These are phyloP conservation scores for Phallus indusiatus DNA, from an alignment of 768 basidiomycete species.

Conservation along the genomic window DNA sequence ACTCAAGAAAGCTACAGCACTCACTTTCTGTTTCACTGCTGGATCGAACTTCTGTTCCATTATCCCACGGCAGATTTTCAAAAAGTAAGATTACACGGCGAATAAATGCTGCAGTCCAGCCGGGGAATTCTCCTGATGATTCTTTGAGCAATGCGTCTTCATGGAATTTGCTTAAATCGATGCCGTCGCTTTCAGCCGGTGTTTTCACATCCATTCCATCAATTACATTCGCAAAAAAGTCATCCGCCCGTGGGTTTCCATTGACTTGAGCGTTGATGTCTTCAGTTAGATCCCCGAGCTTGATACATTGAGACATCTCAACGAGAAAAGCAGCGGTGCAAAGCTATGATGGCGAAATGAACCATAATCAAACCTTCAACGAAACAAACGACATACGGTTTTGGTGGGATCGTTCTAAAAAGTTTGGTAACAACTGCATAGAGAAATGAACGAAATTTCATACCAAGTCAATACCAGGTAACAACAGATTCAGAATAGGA, in stretches of 20 bases:
- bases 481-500: conserved; percentile 67
- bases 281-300: conserved; percentile 53
- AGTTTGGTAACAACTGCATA: neutral
- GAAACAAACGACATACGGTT: conserved; percentile 39
- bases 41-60: conserved; percentile 44
- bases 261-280: conserved; percentile 2
- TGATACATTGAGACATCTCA: conserved; percentile 66
- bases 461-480: conserved; percentile 83
- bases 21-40: conserved; percentile 59
- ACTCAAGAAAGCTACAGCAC: neutral
- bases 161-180: conserved; percentile 42
- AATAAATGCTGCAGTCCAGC: conserved; percentile 78
- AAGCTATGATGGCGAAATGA: conserved; percentile 32
- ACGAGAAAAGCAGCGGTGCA: conserved; percentile 69
- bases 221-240: conserved; percentile 29
- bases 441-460: conserved; percentile 16
- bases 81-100: conserved; percentile 69
- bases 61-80: conserved; percentile 82
- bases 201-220: conserved; percentile 13
- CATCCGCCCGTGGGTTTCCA: conserved; percentile 19
- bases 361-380: neutral
- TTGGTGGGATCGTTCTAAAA: conserved; percentile 68
- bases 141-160: conserved; percentile 67
- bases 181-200: conserved; percentile 25
- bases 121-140: conserved; percentile 64